phyloP scores from a whole-genome alignment of 768 basidiomycete species.

The Boletus rex-veris region DNA sequence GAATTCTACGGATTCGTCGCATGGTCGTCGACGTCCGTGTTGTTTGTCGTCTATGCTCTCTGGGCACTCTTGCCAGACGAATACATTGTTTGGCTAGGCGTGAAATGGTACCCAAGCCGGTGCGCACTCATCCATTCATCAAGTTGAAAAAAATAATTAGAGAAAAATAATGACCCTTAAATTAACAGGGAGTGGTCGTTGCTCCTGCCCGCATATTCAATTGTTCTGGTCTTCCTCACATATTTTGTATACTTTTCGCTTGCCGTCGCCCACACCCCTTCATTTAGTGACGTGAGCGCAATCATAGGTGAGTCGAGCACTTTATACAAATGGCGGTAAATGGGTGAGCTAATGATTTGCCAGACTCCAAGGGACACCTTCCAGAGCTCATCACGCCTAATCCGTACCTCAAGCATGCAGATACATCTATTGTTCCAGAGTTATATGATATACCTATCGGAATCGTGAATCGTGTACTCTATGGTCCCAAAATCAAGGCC shows the following conservation, averaged over 20 bases:
- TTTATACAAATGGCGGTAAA: conserved; percentile 8
- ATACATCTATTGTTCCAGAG: conserved; percentile 51
- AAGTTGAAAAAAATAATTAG: neutral
- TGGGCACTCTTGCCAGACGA: conserved; percentile 81
- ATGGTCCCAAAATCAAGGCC: conserved; percentile 32
- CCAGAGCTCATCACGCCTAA: conserved; percentile 35
- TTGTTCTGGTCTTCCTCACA: conserved; percentile 67
- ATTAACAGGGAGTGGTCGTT: conserved; percentile 75
- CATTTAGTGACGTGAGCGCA: conserved; percentile 63
- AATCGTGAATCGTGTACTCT: conserved; percentile 72
- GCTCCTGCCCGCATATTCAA: conserved; percentile 73
- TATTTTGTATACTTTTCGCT: conserved; percentile 77
- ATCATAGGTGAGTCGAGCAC: conserved; percentile 52
- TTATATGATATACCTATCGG: conserved; percentile 83
- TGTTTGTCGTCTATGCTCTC: conserved; percentile 66
- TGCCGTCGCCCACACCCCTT: conserved; percentile 67
- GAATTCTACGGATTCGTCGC: conserved; percentile 93
- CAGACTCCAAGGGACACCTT: conserved; percentile 58
- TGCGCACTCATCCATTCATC: conserved; percentile 27
- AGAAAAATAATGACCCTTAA: neutral
- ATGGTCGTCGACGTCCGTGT: conserved; percentile 71
- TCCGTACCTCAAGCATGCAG: conserved; percentile 50
- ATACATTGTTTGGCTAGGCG: conserved; percentile 60
- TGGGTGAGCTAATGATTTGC: conserved; percentile 10
- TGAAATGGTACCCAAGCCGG: conserved; percentile 89